Base-by-base conservation (phyloP, 345 rosid species). In the Dipteronia sinensis region DNA sequence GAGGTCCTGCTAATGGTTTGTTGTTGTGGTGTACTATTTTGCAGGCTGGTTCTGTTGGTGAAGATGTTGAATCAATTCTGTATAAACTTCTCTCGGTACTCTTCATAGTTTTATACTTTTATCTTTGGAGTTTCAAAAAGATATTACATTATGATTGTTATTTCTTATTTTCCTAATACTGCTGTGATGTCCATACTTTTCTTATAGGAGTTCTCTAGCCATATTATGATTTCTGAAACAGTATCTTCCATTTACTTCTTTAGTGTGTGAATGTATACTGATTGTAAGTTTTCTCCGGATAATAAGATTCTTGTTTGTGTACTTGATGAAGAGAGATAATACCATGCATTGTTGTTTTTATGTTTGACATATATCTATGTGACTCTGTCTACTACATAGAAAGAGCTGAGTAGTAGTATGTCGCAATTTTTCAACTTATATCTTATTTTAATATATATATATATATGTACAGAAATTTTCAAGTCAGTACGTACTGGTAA, bases 11-110 rank as follows among this genome's bases (percentile, higher is more conserved):
- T 46, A 19, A 47, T 47, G 11, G 40, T 15, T 42, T 20, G 29
- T 61, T 9, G 27, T 63, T 19, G 19, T 71, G 27, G n/a, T n/a
- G 15, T 79, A 38, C 58, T 23, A 66, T 80, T 80, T 81, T 81
- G 74, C 89, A 93, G 98, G 99, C 99, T 73, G 98, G 99, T 76
- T 93, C 93, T 80, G 99, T 93, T 74, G 97, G 99, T 69, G 99
- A 95, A 61, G 98, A 95, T 89, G 98, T 95, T 70, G 99, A 95
- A 82, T 95, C 99, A 56, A 92, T 95, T 79, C 80, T 95, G 79
- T 88, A 95, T 85, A 93, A 95, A 79, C 85, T 93, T 79, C 92
- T 95, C 58, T 76, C 79, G 87, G 99, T 95, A 92, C 49, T 9
- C 22, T 64, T 80, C 82, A n/a, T n/a, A n/a, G n/a, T n/a, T n/a